Base-by-base conservation (phyloP, 2,329 filamentous ascomycete genomes). In the Fusarium pseudocircinatum region DNA sequence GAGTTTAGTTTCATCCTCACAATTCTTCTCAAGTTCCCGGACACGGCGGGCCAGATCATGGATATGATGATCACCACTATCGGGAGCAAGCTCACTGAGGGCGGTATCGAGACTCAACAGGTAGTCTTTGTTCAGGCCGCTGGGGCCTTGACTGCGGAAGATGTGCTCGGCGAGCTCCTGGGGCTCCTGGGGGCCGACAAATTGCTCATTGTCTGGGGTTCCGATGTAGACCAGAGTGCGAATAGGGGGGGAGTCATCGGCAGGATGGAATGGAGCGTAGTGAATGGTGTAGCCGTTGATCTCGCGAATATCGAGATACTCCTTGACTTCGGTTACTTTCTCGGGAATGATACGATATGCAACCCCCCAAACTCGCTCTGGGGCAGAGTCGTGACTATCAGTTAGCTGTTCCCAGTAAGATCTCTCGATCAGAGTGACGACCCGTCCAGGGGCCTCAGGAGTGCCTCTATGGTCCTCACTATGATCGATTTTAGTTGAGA, bases 231-330 rank as follows among this genome's bases (percentile, higher is more conserved):
- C 94, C 71, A 98, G 89, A 67, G 88, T 87, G 60, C 80, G 82
- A 77, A 90, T 87, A 26, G 82, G 75, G 8, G 79, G 63, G 20
- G 80, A 78, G 32, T 79, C 79, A 71, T 85, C 82, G 46, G 82
- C 80, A n/a, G 82, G 77, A 77, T 95, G 87, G 81, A 98, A 98
- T 1, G 93, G 90, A 34, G 95, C 94, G 82, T 95, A 94, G 83
- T 98, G 95, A 75, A 97, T 97, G 60, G 92, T 94, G 83, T 99
- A 99, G 32, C 96, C 96, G 84, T 98, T 97, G 80, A 98, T 97
- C 83, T 99, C 96, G 50, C 96, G 92, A 74, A 98, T 96, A 82
- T 98, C 95, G 53, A 99, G 93, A 81, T 98, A 98, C 66, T 91
- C 88, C 75, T 94, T 92, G 8, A 98, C 96, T 83, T 96, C 92